Evolutionary conservation across 257 asterid species (phyloP).

Genomic region (Jasminum sambac): DNA sequence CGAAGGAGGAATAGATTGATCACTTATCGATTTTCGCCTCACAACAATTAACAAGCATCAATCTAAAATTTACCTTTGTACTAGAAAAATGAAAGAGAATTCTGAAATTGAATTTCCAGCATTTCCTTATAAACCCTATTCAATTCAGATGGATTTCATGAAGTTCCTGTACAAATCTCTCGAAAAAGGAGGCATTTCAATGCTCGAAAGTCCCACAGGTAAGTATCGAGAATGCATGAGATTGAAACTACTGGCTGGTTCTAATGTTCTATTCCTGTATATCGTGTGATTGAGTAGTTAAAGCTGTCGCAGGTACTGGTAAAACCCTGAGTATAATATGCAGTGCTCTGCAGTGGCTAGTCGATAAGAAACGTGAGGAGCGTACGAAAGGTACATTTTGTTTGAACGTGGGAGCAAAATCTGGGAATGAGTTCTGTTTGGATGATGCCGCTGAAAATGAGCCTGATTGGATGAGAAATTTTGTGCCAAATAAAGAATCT

Average conservation of each 20-base stretch:
- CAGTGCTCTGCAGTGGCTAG: conserved; percentile 96
- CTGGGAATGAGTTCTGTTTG: conserved; percentile 32
- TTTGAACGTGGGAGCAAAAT: conserved; percentile 27
- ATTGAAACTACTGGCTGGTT: background rate
- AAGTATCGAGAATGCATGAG: background rate
- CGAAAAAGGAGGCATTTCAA: conserved; percentile 81
- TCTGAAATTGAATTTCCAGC: conserved; percentile 55
- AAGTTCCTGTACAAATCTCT: conserved; percentile 76
- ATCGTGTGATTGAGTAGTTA: background rate
- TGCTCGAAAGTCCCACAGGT: conserved; percentile 99
- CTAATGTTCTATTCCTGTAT: background rate
- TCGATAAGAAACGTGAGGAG: conserved; percentile 54
- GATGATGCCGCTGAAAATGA: conserved; percentile 71
- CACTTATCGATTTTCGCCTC: background rate
- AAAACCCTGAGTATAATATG: conserved; percentile 95
- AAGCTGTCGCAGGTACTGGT: conserved; percentile 73
- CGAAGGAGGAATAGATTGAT: background rate
- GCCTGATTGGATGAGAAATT: conserved; percentile 89
- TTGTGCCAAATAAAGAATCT: conserved; percentile 48
- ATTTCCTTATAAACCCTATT: conserved; percentile 79
- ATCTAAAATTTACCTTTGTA: background rate
- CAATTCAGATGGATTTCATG: conserved; percentile 96
- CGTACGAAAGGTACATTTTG: conserved; percentile 18
- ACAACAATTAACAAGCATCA: background rate
- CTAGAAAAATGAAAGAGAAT: conserved; percentile 29